These are phyloP conservation scores for Mallotus nudiflorus DNA, from an alignment of 345 rosid genomes.

Conservation along the genomic window DNA sequence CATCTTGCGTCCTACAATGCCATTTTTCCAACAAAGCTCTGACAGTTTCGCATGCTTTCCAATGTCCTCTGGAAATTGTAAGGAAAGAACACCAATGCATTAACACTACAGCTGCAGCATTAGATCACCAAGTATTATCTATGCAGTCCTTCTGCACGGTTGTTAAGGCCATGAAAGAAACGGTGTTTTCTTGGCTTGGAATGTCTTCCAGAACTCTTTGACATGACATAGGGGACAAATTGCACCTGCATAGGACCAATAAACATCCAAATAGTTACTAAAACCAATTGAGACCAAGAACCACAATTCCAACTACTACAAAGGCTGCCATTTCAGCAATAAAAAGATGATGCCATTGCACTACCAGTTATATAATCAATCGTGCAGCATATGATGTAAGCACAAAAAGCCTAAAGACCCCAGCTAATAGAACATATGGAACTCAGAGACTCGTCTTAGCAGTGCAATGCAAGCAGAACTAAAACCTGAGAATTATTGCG, in stretches of 20 bases:
- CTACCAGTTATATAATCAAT: background rate
- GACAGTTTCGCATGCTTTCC: background rate
- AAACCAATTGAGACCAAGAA: background rate
- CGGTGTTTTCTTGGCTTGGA: constrained; percentile 75
- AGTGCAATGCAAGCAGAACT: background rate
- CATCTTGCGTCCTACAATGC: background rate
- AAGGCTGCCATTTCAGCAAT: background rate
- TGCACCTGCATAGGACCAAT: constrained; percentile 43
- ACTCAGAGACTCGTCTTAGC: background rate
- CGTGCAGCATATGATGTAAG: background rate
- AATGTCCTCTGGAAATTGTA: background rate
- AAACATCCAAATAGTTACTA: background rate
- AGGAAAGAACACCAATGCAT: background rate
- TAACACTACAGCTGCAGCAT: background rate
- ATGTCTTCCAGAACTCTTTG: constrained; percentile 56
- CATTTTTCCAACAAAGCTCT: background rate
- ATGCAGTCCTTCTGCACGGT: constrained; percentile 22
- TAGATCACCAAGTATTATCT: background rate
- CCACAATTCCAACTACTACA: background rate
- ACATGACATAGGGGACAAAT: constrained; percentile 55
- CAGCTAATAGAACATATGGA: background rate
- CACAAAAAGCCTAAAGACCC: background rate
- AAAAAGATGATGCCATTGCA: background rate
- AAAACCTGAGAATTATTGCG: constrained; percentile 79
- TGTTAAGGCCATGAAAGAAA: constrained; percentile 70